These are phyloP conservation scores for Wickerhamiella parazyma DNA, from an alignment of 805 yeast genomes.

Conservation along the genomic window DNA sequence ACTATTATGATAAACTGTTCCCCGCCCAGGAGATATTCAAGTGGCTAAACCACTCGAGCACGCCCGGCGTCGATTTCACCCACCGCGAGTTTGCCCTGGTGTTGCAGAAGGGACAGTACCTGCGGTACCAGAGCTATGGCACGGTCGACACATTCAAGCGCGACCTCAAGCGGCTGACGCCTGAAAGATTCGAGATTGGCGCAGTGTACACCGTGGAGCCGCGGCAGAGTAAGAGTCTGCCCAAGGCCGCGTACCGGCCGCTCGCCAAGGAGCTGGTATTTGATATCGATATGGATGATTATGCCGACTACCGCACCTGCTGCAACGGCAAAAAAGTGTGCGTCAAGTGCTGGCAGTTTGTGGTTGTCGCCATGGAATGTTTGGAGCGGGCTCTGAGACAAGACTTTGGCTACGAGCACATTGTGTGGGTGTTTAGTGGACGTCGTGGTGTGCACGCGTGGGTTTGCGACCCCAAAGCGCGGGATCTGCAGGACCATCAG, in stretches of 20 bases:
- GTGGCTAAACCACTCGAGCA: conserved; percentile 81
- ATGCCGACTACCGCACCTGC: conserved; percentile 87
- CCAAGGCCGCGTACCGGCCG: conserved; percentile 70
- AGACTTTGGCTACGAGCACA: conserved; percentile 78
- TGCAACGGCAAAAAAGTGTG: conserved; percentile 80
- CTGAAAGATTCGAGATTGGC: conserved; percentile 89
- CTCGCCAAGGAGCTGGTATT: conserved; percentile 76
- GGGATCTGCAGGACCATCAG: conserved; percentile 54
- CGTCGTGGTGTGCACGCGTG: conserved; percentile 99
- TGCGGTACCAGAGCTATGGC: conserved; percentile 70
- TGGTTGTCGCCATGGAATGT: conserved; percentile 67
- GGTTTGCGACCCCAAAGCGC: conserved; percentile 79
- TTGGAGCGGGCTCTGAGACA: conserved; percentile 58
- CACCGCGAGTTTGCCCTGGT: conserved; percentile 92
- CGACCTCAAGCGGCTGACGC: conserved; percentile 60
- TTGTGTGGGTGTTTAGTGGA: conserved; percentile 94
- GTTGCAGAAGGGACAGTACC: conserved; percentile 72
- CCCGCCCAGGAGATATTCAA: conserved; percentile 72
- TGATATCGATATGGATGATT: conserved; percentile 96
- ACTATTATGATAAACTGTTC: conserved; percentile 32
- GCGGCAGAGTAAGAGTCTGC: conserved; percentile 61
- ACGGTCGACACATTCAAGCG: conserved; percentile 58
- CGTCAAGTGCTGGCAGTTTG: conserved; percentile 83
- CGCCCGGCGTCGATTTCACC: conserved; percentile 60
- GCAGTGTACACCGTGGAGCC: conserved; percentile 84